These are phyloP conservation scores for Exophiala sideris DNA, from an alignment of 2,329 filamentous ascomycete genomes.

Conservation along the genomic window DNA sequence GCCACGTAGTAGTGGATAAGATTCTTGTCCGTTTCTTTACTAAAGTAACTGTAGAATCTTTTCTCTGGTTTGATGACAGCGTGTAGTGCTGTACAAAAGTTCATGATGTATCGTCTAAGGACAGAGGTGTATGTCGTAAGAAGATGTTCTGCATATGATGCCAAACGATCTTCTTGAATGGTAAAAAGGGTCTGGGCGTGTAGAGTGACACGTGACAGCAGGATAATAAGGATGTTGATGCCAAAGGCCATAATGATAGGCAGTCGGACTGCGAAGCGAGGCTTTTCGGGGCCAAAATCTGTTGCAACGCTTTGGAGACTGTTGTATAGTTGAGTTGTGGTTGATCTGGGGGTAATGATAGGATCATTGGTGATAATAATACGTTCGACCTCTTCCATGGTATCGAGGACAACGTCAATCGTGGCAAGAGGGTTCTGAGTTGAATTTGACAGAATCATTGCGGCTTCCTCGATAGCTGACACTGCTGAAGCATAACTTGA, in stretches of 20 bases:
- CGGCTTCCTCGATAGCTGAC: constrained; percentile 17
- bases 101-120: constrained; percentile 22
- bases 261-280: constrained; percentile 17
- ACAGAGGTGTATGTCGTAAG: constrained; percentile 18
- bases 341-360: constrained; percentile 20
- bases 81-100: constrained; percentile 22
- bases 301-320: constrained; percentile 20
- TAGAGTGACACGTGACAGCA: constrained; percentile 12
- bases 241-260: constrained; percentile 22
- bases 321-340: constrained; percentile 14
- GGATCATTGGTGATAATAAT: constrained; percentile 19
- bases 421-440: constrained; percentile 14
- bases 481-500: constrained; percentile 15
- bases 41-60: constrained; percentile 24
- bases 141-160: constrained; percentile 17
- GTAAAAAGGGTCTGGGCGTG: constrained; percentile 14
- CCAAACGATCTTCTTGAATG: constrained; percentile 23
- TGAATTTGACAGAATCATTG: constrained; percentile 11
- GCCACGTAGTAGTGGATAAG: constrained; percentile 26
- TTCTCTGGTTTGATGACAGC: constrained; percentile 23
- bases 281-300: constrained; percentile 21
- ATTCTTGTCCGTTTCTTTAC: constrained; percentile 24
- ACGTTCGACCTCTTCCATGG: constrained; percentile 19
- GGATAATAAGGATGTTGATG: constrained; percentile 16
- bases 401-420: constrained; percentile 23